Evolutionary conservation across 345 rosid species (phyloP), one percentile per base, ranked within the genome.

Genomic region (Hypericum perforatum): DNA sequence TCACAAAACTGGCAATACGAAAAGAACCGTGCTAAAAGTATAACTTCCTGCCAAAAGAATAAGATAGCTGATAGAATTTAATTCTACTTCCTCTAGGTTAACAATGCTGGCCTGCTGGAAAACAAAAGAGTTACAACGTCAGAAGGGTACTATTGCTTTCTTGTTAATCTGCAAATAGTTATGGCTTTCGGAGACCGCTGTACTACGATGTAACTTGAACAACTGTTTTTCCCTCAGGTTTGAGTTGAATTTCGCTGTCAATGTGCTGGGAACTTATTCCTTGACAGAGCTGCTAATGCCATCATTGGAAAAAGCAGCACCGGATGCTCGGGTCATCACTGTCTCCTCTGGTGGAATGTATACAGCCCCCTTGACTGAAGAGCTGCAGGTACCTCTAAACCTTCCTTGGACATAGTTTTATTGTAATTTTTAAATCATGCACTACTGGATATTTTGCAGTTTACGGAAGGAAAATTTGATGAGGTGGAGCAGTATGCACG

Each of bases 271-370:
- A 37, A 82, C 87, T 45, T 90, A 76, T 72, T 51, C 85, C 56
- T 49, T 71, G 63, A 90, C 98, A 39, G 91, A 90, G 48, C 39
- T 67, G 22, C 76, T 84, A 86, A 50, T 80, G 74, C 94, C 97
- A 46, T 62, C 79, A 72, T 80, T 86, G 63, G 84, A 77, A 66
- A 86, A 82, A 73, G 89, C 89, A 5, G 73, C 91, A 36, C 94
- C 87, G 16, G 85, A 86, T 50, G 86, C 95, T 38, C 71, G 82
- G 47, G 97, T 84, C 63, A 86, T 90, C 52, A 86, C 91, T 7
- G 94, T 90, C 53, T 49, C 95, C 47, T 86, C 96, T 16, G 94
- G 85, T 63, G 96, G 96, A 70, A 90, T 84, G 96, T 90, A 84
- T 57, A 66, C 95, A 3, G 42, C 74, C 44, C 84, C 95, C 7